A percentile compares a stretch with the other conserved stretches of the same genome.
phyloP scores from a whole-genome alignment of 108 stramenopile genomes.

The Pseudonitzschia multiseries region DNA sequence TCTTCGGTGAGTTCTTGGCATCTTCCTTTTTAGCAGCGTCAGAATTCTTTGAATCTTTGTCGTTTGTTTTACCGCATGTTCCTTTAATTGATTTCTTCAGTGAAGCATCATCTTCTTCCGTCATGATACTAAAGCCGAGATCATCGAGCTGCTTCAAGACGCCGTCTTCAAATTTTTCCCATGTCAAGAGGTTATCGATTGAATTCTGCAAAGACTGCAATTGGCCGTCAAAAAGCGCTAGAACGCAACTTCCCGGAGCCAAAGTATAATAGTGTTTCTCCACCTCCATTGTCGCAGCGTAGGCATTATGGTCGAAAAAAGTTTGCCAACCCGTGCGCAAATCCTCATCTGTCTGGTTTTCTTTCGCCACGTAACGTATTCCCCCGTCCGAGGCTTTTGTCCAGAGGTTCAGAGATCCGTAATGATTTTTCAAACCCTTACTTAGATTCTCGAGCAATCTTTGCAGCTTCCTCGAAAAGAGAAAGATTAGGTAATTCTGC shows the following conservation, averaged over 20 bases:
- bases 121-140: slow-evolving; percentile 50
- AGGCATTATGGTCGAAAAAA: slow-evolving; percentile 81
- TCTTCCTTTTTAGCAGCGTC: slow-evolving; percentile 36
- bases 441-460: slow-evolving; percentile 74
- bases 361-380: slow-evolving; percentile 44
- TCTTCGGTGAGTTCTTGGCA: slow-evolving; percentile 31
- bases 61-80: neutral
- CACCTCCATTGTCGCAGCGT: slow-evolving; percentile 76
- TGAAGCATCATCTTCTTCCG: neutral
- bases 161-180: slow-evolving; percentile 51
- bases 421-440: slow-evolving; percentile 77
- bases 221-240: slow-evolving; percentile 83
- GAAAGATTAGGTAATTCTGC: slow-evolving; percentile 62
- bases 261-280: slow-evolving; percentile 80
- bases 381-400: slow-evolving; percentile 75
- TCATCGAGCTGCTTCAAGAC: slow-evolving; percentile 59
- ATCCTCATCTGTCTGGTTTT: slow-evolving; percentile 30
- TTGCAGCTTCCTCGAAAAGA: slow-evolving; percentile 71
- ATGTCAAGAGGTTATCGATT: slow-evolving; percentile 50
- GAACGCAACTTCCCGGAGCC: slow-evolving; percentile 78
- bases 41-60: slow-evolving; percentile 24
- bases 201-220: slow-evolving; percentile 70
- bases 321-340: slow-evolving; percentile 70
- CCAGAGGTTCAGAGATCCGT: slow-evolving; percentile 69
- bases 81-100: neutral